Evolutionary conservation across 129 eudicot species (phyloP).

Genomic region (Flaveria trinervia): DNA sequence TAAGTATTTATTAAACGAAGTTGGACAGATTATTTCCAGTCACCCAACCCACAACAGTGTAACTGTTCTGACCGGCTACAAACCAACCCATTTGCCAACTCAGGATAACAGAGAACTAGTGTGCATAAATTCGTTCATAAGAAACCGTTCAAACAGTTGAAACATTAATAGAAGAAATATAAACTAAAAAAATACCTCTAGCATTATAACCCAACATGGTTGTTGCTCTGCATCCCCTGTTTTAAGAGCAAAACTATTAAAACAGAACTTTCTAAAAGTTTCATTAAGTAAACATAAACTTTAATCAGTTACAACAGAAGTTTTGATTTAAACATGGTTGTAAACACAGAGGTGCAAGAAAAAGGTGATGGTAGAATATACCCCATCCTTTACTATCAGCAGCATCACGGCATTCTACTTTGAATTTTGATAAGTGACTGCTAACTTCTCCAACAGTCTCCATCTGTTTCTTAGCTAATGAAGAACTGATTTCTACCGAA

Average conservation of each 20-base stretch:
- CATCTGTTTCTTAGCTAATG: constrained; percentile 80
- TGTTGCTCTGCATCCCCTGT: constrained; percentile 74
- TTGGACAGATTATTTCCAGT: not conserved
- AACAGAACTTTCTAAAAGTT: constrained; percentile 23
- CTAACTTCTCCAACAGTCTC: constrained; percentile 90
- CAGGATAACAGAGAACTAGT: not conserved
- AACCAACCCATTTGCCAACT: not conserved
- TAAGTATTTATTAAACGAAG: not conserved
- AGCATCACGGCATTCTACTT: constrained; percentile 93
- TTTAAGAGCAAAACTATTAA: constrained; percentile 42
- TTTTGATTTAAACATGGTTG: not conserved
- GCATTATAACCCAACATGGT: constrained; percentile 99
- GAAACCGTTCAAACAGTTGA: not conserved
- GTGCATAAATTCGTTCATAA: not conserved
- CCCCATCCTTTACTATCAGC: constrained; percentile 96
- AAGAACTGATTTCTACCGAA: constrained; percentile 92
- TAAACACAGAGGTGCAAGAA: constrained; percentile 2
- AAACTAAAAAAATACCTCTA: constrained; percentile 58
- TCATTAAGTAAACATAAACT: constrained; percentile 1
- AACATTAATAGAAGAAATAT: constrained; percentile 6
- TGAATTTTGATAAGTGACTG: constrained; percentile 76
- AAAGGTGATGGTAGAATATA: constrained; percentile 30
- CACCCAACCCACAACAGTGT: not conserved
- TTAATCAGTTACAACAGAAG: not conserved
- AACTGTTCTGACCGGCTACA: not conserved